Conservation (phyloP, 1,284 basidiomycete genomes). For the Sparassis latifolia region DNA sequence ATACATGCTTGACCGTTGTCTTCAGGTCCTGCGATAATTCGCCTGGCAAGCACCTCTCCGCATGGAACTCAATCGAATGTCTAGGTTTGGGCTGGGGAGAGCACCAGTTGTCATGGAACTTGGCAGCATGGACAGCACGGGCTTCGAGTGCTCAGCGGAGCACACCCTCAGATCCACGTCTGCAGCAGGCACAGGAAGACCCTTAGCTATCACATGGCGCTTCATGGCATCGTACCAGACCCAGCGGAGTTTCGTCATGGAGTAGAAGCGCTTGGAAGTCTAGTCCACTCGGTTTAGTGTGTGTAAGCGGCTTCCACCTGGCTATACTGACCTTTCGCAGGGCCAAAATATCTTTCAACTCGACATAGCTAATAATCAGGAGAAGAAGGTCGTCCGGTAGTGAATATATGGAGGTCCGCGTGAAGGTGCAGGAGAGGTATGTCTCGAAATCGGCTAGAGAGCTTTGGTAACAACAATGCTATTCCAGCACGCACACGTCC, state of each 20-base stretch:
- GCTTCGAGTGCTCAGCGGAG: conserved; percentile 29
- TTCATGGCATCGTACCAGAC: conserved; percentile 32
- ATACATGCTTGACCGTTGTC: conserved; percentile 22
- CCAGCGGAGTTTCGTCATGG: conserved; percentile 30
- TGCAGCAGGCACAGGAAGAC: conserved; percentile 28
- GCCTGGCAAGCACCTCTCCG: conserved; percentile 10
- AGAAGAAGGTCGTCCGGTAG: conserved; percentile 32
- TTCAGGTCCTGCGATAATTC: conserved; percentile 10
- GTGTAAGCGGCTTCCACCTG: neutral
- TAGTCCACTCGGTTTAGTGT: conserved; percentile 6
- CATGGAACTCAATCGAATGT: conserved; percentile 23
- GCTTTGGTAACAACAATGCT: too few species aligned
- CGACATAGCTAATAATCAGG: conserved; percentile 26
- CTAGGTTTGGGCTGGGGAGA: conserved; percentile 21
- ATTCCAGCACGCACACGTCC: too few species aligned
- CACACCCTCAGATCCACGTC: conserved; percentile 22
- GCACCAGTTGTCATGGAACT: conserved; percentile 32
- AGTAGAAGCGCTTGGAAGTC: conserved; percentile 27
- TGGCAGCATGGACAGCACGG: conserved; percentile 29
- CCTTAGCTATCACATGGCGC: conserved; percentile 27
- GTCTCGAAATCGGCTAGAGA: too few species aligned
- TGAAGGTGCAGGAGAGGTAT: too few species aligned
- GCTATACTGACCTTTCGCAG: conserved; percentile 26
- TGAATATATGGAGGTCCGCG: neutral
- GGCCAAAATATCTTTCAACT: conserved; percentile 28